These are phyloP conservation scores for Hansenula sp. DNA, from an alignment of 1,139 yeast species.

Conservation along the genomic window DNA sequence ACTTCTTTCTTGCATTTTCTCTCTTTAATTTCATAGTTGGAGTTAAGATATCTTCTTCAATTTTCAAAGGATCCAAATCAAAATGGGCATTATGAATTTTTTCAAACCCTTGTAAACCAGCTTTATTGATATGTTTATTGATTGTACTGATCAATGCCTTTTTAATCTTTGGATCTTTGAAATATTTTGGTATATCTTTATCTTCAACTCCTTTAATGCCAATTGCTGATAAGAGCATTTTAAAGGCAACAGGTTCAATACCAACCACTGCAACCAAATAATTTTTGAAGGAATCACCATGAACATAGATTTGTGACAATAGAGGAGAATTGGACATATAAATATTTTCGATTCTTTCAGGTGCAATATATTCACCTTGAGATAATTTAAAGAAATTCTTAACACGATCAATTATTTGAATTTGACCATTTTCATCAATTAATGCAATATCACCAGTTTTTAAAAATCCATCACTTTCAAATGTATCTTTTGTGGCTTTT, in stretches of 20 bases:
- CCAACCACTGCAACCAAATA: constrained; percentile 52
- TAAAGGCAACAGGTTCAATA: constrained; percentile 29
- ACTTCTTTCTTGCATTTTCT: constrained; percentile 42
- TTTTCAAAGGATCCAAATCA: constrained; percentile 46
- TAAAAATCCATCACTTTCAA: constrained; percentile 46
- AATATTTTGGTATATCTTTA: constrained; percentile 15
- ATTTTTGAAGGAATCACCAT: constrained; percentile 50
- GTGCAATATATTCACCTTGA: constrained; percentile 64
- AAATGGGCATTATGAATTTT: constrained; percentile 42
- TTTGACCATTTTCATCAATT: constrained; percentile 41
- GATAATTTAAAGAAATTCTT: constrained; percentile 64
- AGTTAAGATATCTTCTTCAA: constrained; percentile 44
- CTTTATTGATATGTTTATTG: constrained; percentile 25
- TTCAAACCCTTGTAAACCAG: constrained; percentile 33
- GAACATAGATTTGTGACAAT: constrained; percentile 42
- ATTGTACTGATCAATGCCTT: constrained; percentile 27
- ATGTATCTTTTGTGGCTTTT: constrained; percentile 38
- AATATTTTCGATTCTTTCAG: constrained; percentile 55
- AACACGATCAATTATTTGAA: constrained; percentile 55
- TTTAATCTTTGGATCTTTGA: constrained; percentile 26
- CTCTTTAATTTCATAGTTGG: constrained; percentile 53
- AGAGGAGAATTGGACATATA: constrained; percentile 42
- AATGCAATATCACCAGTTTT: constrained; percentile 61
- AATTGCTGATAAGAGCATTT: neutral
- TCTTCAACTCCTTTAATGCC: neutral